These are phyloP conservation scores for Pisolithus thermaeus DNA, from an alignment of 1,284 basidiomycete genomes.

Conservation along the genomic window DNA sequence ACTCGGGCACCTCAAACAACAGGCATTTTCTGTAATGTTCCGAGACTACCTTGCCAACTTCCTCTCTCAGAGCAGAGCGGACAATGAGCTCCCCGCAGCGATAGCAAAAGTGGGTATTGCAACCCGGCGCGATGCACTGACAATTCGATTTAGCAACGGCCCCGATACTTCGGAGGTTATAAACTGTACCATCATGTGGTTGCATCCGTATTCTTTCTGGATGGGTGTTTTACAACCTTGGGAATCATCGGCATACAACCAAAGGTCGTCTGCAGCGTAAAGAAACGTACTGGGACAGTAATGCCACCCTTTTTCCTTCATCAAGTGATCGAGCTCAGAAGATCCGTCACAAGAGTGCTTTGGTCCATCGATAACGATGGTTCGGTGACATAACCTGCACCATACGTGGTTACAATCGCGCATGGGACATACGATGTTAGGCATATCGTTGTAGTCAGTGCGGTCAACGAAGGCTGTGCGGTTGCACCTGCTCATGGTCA, in stretches of 20 bases:
- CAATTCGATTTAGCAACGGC: not conserved
- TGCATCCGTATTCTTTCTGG: conserved; percentile 53
- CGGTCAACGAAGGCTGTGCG: conserved; percentile 44
- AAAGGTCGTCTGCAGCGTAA: not conserved
- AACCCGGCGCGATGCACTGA: conserved; percentile 54
- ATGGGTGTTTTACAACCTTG: conserved; percentile 57
- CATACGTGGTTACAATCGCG: conserved; percentile 41
- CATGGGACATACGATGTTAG: conserved; percentile 41
- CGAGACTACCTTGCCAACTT: conserved; percentile 37
- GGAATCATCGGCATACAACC: not conserved
- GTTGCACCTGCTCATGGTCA: conserved; percentile 34
- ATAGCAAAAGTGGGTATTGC: conserved; percentile 65
- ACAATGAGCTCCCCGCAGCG: conserved; percentile 48
- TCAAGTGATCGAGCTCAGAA: conserved; percentile 46
- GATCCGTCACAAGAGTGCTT: conserved; percentile 56
- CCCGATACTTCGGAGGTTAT: not conserved
- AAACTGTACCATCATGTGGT: conserved; percentile 55
- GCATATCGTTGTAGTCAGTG: conserved; percentile 37
- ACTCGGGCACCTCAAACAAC: conserved; percentile 32
- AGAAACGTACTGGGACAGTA: conserved; percentile 46
- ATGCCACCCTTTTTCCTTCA: conserved; percentile 54
- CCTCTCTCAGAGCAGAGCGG: conserved; percentile 38
- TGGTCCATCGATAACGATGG: conserved; percentile 33
- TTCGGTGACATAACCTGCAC: conserved; percentile 52
- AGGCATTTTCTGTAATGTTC: conserved; percentile 43